A percentile compares a stretch with the other conserved stretches of the same genome.
phyloP scores from a whole-genome alignment of 495 filamentous ascomycete genomes.

The Trichodelitschia bisporula region DNA sequence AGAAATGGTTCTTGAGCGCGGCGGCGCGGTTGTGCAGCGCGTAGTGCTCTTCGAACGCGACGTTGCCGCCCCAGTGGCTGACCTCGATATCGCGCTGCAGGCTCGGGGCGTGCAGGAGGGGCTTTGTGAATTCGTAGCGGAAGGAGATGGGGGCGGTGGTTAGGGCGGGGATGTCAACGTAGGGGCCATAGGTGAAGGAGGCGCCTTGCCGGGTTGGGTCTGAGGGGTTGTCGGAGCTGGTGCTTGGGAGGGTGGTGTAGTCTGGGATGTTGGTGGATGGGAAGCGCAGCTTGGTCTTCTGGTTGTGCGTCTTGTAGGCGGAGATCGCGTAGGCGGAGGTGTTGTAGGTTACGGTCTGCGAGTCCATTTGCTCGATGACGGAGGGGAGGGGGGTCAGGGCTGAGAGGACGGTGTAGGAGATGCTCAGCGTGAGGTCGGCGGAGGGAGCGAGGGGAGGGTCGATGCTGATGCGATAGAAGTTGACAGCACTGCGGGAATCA shows the following conservation, averaged over 20 bases:
- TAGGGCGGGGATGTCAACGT: constrained; percentile 48
- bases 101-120: constrained; percentile 45
- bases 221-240: constrained; percentile 27
- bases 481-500: constrained; percentile 41
- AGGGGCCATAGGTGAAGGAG: constrained; percentile 83
- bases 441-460: constrained; percentile 47
- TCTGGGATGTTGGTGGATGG: constrained; percentile 55
- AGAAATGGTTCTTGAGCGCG: constrained; percentile 61
- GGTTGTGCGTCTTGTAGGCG: constrained; percentile 62
- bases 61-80: constrained; percentile 92
- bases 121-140: constrained; percentile 90
- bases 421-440: constrained; percentile 60
- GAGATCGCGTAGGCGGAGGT: constrained; percentile 66
- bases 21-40: constrained; percentile 70
- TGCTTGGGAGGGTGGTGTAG: constrained; percentile 44
- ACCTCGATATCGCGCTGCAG: constrained; percentile 84
- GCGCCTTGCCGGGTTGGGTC: constrained; percentile 67
- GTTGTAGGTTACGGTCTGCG: constrained; percentile 63
- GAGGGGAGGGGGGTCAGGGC: constrained; percentile 57
- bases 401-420: constrained; percentile 56
- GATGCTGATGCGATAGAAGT: constrained; percentile 68
- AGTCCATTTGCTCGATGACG: constrained; percentile 50
- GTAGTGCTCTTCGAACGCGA: constrained; percentile 86
- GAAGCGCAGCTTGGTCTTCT: constrained; percentile 93
- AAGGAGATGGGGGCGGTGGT: constrained; percentile 45